A percentile compares a stretch with the other conserved stretches of the same genome.
Conservation (phyloP, 2,329 filamentous ascomycete species). For the Didymella sp. region DNA sequence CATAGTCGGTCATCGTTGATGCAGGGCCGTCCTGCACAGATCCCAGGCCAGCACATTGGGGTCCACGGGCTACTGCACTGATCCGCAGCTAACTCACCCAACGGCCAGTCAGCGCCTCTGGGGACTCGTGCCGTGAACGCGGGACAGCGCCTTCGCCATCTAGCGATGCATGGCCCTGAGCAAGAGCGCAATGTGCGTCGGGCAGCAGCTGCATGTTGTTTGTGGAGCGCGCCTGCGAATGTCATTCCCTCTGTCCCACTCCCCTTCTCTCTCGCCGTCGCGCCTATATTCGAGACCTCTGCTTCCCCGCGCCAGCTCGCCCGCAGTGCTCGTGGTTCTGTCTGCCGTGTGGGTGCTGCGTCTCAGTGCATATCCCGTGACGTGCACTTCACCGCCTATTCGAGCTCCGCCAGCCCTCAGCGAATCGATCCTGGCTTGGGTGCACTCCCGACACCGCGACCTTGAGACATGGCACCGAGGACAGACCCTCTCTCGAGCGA, state of each 20-base stretch:
- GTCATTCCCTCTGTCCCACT: neutral
- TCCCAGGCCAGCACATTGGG: conserved; percentile 17
- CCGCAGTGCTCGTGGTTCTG: conserved; percentile 5
- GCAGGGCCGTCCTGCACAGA: conserved; percentile 22
- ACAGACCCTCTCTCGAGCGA: conserved; percentile 47
- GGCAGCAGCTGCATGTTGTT: conserved; percentile 16
- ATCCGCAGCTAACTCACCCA: conserved; percentile 13
- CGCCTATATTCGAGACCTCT: neutral
- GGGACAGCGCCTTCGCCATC: conserved; percentile 24
- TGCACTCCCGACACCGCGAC: conserved; percentile 8
- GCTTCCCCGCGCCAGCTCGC: conserved; percentile 1
- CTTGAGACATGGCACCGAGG: conserved; percentile 45
- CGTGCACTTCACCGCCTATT: conserved; percentile 36
- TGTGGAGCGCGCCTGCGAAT: neutral
- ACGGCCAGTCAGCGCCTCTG: conserved; percentile 22
- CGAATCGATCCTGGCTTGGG: conserved; percentile 5
- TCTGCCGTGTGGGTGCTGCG: conserved; percentile 2
- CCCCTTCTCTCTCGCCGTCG: neutral
- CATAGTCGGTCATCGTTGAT: conserved; percentile 2
- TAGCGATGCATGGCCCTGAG: conserved; percentile 21
- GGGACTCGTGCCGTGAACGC: conserved; percentile 21
- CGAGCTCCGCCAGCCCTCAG: conserved; percentile 16
- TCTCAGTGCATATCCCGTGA: conserved; percentile 29
- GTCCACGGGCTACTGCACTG: conserved; percentile 15
- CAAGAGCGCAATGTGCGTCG: conserved; percentile 8